These are phyloP conservation scores for Tricholoma hemisulphureum DNA, from an alignment of 768 basidiomycete species.

Conservation along the genomic window DNA sequence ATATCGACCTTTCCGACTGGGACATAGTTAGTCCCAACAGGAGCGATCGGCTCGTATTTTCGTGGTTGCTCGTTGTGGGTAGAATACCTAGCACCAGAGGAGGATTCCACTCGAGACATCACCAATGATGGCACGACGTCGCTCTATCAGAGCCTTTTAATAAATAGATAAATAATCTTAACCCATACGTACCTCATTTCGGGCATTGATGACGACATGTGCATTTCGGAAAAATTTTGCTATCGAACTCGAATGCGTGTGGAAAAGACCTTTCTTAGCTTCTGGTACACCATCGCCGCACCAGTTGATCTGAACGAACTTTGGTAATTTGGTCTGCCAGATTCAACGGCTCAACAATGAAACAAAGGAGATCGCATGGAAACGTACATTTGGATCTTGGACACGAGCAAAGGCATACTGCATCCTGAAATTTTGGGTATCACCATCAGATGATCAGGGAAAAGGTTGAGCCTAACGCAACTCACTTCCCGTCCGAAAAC, in stretches of 20 bases:
- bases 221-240: constrained; percentile 77
- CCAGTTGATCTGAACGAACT: constrained; percentile 97
- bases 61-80: constrained; percentile 75
- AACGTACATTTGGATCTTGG: constrained; percentile 75
- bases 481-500: constrained; percentile 89
- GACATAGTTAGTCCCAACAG: constrained; percentile 74
- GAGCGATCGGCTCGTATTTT: constrained; percentile 75
- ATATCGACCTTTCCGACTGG: constrained; percentile 79
- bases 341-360: constrained; percentile 1
- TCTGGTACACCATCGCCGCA: constrained; percentile 96
- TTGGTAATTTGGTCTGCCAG: constrained; percentile 71
- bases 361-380: constrained; percentile 1
- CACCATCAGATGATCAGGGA: constrained; percentile 14
- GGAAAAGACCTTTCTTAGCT: constrained; percentile 88
- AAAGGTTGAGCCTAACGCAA: constrained; percentile 7
- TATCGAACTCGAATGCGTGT: constrained; percentile 81
- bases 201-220: constrained; percentile 83
- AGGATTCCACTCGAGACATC: constrained; percentile 83
- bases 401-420: constrained; percentile 92
- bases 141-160: constrained; percentile 41
- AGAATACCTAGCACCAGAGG: constrained; percentile 89
- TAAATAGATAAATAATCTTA: not conserved
- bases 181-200: constrained; percentile 66
- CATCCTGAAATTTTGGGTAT: constrained; percentile 51
- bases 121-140: constrained; percentile 81